Conservation (phyloP, 495 filamentous ascomycete species). For the Aspergillus panamensis region DNA sequence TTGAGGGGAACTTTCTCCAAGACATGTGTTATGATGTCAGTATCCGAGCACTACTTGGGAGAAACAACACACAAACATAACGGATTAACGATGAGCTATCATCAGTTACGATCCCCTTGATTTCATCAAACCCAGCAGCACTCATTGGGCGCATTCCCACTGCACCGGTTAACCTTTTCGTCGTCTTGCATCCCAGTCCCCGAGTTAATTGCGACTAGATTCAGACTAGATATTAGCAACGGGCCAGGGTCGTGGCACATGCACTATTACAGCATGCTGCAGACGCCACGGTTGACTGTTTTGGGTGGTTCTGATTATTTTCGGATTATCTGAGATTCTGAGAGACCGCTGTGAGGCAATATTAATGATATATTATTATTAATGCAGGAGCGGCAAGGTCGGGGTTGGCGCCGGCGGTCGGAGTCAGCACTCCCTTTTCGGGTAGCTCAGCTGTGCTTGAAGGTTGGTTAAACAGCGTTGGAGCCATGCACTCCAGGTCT, state of each 20-base stretch:
- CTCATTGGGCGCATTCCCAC: not conserved
- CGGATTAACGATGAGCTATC: not conserved
- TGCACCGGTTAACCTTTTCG: conserved; percentile 14
- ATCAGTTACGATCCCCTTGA: not conserved
- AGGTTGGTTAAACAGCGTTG: too few relatives aligned
- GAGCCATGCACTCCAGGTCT: conserved; percentile 5
- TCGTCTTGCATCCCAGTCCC: conserved; percentile 20
- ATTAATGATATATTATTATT: not conserved
- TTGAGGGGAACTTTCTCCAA: not conserved
- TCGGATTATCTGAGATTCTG: not conserved
- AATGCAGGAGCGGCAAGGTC: conserved; percentile 5
- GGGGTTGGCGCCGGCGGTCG: not conserved
- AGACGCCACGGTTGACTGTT: conserved; percentile 6
- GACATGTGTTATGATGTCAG: conserved; percentile 19
- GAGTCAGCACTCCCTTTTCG: not conserved
- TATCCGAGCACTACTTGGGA: not conserved
- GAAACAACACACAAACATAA: not conserved
- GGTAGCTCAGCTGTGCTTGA: not conserved
- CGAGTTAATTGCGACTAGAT: too few relatives aligned
- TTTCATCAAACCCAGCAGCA: not conserved
- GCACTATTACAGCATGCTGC: conserved; percentile 25
- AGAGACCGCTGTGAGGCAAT: not conserved
- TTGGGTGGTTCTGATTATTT: not conserved
- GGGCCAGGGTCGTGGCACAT: conserved; percentile 2
- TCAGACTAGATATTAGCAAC: not conserved